phyloP scores from a whole-genome alignment of 768 basidiomycete genomes.

The Psilocybe subaeruginosa region DNA sequence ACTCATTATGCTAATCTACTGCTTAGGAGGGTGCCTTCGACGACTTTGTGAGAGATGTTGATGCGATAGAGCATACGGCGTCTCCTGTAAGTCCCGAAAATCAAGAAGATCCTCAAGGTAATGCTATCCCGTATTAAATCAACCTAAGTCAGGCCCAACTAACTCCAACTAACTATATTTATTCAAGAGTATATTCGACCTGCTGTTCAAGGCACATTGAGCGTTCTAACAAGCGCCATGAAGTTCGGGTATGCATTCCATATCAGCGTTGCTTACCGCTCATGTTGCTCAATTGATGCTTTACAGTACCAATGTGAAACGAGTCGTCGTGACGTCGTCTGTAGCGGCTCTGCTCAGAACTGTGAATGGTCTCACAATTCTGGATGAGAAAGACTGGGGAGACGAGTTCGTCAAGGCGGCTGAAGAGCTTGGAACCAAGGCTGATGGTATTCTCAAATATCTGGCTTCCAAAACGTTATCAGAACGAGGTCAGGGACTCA shows the following conservation, averaged over 20 bases:
- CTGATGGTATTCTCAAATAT: slow-evolving; percentile 43
- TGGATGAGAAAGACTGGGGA: slow-evolving; percentile 65
- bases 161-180: not conserved
- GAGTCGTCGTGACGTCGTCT: slow-evolving; percentile 72
- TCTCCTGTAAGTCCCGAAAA: slow-evolving; percentile 54
- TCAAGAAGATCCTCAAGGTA: slow-evolving; percentile 42
- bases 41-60: slow-evolving; percentile 73
- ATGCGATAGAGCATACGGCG: slow-evolving; percentile 71
- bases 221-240: slow-evolving; percentile 59
- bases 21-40: slow-evolving; percentile 69
- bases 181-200: slow-evolving; percentile 61
- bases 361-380: not conserved
- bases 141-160: too few relatives aligned
- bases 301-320: slow-evolving; percentile 42
- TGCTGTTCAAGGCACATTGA: slow-evolving; percentile 70
- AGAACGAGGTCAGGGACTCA: slow-evolving; percentile 48
- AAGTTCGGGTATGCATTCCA: not conserved
- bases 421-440: slow-evolving; percentile 46
- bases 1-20: slow-evolving; percentile 24
- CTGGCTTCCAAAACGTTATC: slow-evolving; percentile 66
- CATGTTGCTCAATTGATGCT: too few relatives aligned
- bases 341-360: not conserved
- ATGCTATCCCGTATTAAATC: too few relatives aligned
- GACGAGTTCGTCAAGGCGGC: slow-evolving; percentile 43
- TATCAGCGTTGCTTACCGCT: not conserved